Evolutionary conservation across 23 red algal genomes (phyloP).

Genomic region (Chondrus crispus): DNA sequence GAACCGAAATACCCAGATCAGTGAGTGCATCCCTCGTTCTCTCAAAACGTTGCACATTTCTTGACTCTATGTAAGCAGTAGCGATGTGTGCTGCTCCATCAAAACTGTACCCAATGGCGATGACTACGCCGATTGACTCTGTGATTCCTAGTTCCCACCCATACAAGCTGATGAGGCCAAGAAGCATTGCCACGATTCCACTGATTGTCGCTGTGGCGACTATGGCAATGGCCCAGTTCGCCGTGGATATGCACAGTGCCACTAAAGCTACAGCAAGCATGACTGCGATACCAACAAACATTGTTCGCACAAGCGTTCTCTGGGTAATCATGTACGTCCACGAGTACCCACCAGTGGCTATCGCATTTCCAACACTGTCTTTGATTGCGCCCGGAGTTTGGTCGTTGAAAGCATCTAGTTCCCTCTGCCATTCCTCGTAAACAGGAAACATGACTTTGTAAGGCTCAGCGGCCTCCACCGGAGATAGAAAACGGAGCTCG

Average conservation of each 20-base stretch:
- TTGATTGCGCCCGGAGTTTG: not conserved
- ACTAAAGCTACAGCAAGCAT: conserved; percentile 55
- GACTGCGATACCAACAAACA: conserved; percentile 54
- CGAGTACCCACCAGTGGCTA: conserved; percentile 16
- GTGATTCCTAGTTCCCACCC: conserved; percentile 63
- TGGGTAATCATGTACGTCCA: conserved; percentile 58
- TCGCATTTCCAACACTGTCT: not conserved
- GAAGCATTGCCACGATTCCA: conserved; percentile 47
- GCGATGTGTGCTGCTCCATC: conserved; percentile 71
- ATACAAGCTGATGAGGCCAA: conserved; percentile 21
- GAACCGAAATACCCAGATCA: conserved; percentile 62
- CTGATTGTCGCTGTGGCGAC: conserved; percentile 51
- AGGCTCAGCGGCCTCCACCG: not conserved
- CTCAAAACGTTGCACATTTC: not conserved
- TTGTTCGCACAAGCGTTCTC: conserved; percentile 38
- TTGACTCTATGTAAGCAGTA: conserved; percentile 55
- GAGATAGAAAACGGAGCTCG: conserved; percentile 42
- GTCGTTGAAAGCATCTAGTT: not conserved
- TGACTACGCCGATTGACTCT: conserved; percentile 63
- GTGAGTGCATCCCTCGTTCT: conserved; percentile 61
- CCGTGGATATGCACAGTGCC: conserved; percentile 40
- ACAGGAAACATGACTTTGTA: conserved; percentile 52
- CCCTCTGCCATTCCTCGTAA: conserved; percentile 50
- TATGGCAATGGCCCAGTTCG: conserved; percentile 47
- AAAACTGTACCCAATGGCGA: conserved; percentile 68